Conservation (phyloP, 371 early-diverging fungal genomes). For the Zychaea mexicana region DNA sequence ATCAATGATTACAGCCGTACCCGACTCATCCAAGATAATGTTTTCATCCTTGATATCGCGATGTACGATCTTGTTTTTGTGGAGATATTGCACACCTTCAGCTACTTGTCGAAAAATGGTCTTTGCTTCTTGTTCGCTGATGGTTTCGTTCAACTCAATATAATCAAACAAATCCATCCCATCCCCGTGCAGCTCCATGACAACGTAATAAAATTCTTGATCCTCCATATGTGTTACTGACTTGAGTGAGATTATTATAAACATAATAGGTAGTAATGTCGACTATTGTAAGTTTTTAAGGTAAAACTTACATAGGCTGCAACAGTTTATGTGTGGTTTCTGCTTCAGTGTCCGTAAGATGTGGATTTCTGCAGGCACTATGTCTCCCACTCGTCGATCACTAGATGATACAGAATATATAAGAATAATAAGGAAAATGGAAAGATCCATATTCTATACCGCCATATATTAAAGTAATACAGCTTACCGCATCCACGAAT, state of each 20-base stretch:
- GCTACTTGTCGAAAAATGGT: constrained; percentile 66
- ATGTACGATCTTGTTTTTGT: constrained; percentile 74
- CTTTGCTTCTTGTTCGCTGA: constrained; percentile 59
- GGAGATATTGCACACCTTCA: constrained; percentile 70
- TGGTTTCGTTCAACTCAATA: constrained; percentile 64
- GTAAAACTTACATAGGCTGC: constrained; percentile 47
- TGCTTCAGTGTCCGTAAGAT: constrained; percentile 62
- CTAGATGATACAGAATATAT: constrained; percentile 18
- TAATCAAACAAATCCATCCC: constrained; percentile 81
- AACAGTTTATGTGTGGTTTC: constrained; percentile 64
- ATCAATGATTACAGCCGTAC: constrained; percentile 67
- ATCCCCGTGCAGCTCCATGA: constrained; percentile 64
- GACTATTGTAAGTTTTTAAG: too few relatives aligned
- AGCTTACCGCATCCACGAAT: constrained; percentile 61
- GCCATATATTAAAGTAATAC: background rate
- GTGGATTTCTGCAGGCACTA: constrained; percentile 73
- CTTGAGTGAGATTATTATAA: background rate
- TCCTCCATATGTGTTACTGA: constrained; percentile 62
- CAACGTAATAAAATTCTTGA: constrained; percentile 66
- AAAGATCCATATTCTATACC: background rate
- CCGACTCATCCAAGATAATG: constrained; percentile 66
- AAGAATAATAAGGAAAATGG: background rate
- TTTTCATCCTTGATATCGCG: constrained; percentile 82
- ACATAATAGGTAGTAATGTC: too few relatives aligned
- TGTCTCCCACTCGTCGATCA: constrained; percentile 56